Base-by-base conservation (phyloP, 2,329 filamentous ascomycete species). In the Cercospora sesami region DNA sequence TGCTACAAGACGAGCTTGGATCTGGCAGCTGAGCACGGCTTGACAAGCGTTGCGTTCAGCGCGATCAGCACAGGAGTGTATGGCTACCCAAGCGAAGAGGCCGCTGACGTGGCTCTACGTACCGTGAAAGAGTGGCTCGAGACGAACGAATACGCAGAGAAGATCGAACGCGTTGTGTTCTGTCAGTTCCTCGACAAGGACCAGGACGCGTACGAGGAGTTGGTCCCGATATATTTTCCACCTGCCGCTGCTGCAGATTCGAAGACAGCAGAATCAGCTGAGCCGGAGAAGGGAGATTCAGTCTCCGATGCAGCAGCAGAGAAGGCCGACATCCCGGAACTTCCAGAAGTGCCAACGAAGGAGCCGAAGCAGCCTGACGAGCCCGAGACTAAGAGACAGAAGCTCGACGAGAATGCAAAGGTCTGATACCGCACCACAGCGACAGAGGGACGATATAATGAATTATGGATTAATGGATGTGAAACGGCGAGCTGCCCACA, bases 21-120 rank as follows among this genome's bases (percentile, higher is more conserved):
- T 74, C 78, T 96, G n/a, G 93, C 93, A 0, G 88, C 88, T 0
- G 79, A 88, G 62, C 84, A 90, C 64, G 84, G 83, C 1, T 86
- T 91, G 74, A 86, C 84, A 76, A 92, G 86, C 57, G 85, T 98
- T 65, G 95, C 92, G 0, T 97, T 99, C 74, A 88, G 90, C 48
- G 90, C 88, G 21, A 85, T 98, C 68, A 96, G 93, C 76, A 97
- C 94, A 0, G 95, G 94, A 0, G 79, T 97, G 1, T 98, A 97
- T 77, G 92, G 92, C 0, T 98, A 96, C 77, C 94, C 94, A 0
- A 91, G 87, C 73, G 71, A 77, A 0, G 85, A 89, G 48, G 95
- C 94, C 0, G 92, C 93, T 0, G 78, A 83, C n/a, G 85, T 90
- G 9, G 95, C 93, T 1, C 84, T 91, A 63, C 82, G 85, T 33